phyloP scores from a whole-genome alignment of 352 stramenopile genomes.

The Globisporangium iwayamae region DNA sequence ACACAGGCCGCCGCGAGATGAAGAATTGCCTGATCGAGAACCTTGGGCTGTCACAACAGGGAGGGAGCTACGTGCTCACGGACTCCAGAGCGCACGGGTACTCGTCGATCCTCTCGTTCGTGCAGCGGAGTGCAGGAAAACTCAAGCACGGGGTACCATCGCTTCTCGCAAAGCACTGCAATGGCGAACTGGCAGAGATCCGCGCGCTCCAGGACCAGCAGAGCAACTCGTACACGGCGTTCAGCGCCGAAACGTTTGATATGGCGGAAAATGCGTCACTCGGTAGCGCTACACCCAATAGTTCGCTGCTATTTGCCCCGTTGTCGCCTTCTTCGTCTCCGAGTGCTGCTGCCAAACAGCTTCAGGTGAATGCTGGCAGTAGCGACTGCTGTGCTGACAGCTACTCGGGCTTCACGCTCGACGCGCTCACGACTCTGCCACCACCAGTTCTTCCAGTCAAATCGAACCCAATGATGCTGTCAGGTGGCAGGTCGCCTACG shows the following conservation, averaged over 20 bases:
- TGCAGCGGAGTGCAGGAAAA: constrained; percentile 49
- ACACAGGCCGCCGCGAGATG: constrained; percentile 39
- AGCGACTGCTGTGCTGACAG: constrained; percentile 22
- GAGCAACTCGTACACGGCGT: constrained; percentile 60
- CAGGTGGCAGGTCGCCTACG: neutral
- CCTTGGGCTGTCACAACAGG: constrained; percentile 20
- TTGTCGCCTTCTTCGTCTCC: constrained; percentile 6
- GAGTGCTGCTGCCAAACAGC: neutral
- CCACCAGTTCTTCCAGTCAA: constrained; percentile 16
- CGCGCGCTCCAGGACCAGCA: constrained; percentile 41
- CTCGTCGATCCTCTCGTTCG: constrained; percentile 59
- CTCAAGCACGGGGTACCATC: constrained; percentile 64
- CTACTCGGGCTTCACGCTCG: constrained; percentile 46
- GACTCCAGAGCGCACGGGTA: constrained; percentile 48
- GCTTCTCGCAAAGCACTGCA: constrained; percentile 44
- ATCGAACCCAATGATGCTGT: neutral
- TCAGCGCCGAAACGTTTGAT: constrained; percentile 60
- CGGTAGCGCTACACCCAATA: constrained; percentile 16
- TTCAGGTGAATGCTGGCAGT: neutral
- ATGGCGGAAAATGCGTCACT: constrained; percentile 14
- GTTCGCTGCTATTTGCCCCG: constrained; percentile 42
- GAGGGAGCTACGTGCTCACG: constrained; percentile 43
- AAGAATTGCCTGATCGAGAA: constrained; percentile 78
- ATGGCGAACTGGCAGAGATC: constrained; percentile 44
- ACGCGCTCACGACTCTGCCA: constrained; percentile 27